Evolutionary conservation across 73 alveolate genomes (phyloP), one percentile per base, ranked within the genome.

Genomic region (Blepharisma stoltei): DNA sequence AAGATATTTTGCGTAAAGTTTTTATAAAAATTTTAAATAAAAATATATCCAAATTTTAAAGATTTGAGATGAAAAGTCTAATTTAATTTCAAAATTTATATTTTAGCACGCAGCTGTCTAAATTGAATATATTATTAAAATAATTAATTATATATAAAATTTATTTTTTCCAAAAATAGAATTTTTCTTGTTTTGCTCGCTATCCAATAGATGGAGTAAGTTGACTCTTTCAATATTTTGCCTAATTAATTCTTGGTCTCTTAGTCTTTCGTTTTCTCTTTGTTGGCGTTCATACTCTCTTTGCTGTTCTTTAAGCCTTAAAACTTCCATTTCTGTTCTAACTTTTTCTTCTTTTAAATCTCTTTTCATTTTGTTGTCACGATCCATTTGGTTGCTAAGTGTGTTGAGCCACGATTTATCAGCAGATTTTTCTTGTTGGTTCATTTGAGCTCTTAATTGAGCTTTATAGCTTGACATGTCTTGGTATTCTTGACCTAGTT

Each of bases 201-300:
- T n/a, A n/a, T n/a, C n/a, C n/a, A n/a, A n/a, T n/a, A n/a, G n/a
- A n/a, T n/a, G n/a, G n/a, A n/a, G n/a, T n/a, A 32, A 32, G 73
- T 60, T 60, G 38, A 60, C 37, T 25, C 23, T 60, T 25, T 60
- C 73, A 2, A 60, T 60, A 25, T 60, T 60, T 60, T 9, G 18
- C 23, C 23, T n/a, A 20, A 60, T 60, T 25, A 60, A 9, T 60
- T 25, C 73, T 60, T 60, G 73, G 23, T 60, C 73, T 8, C 18
- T 18, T 14, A 14, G 14, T 4, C 23, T 60, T 60, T 60, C 73
- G 18, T n/a, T 14, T 38, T 18, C 48, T 25, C 23, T 60, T 25
- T 20, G n/a, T 60, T 60, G 14, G 38, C 14, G 18, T 60, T 14
- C 37, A 9, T 60, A n/a, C 14, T 60, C 73, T 60, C 23, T 60